Conservation (phyloP, 2,329 filamentous ascomycete species). For the Diplodia seriata region DNA sequence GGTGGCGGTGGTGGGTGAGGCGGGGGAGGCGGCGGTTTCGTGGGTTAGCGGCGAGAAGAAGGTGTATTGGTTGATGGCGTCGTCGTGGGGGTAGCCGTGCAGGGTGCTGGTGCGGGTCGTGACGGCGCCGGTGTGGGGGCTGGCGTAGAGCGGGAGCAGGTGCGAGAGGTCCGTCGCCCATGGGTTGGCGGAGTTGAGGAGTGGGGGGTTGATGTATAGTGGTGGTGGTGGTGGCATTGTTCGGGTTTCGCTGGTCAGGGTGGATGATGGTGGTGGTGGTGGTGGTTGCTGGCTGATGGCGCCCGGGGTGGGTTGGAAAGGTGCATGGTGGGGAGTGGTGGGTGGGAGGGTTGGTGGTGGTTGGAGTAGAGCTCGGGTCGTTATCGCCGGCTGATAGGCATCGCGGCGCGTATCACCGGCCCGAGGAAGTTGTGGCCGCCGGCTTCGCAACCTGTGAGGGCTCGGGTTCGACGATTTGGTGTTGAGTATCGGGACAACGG, state of each 20-base stretch:
- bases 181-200: constrained; percentile 77
- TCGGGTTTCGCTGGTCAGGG: not conserved
- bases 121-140: constrained; percentile 71
- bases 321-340: not conserved
- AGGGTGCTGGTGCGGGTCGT: constrained; percentile 75
- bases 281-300: not conserved
- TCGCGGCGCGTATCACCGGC: not conserved
- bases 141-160: constrained; percentile 66
- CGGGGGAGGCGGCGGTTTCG: constrained; percentile 33
- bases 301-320: not conserved
- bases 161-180: constrained; percentile 74
- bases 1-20: too few species aligned
- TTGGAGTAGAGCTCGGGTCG: not conserved
- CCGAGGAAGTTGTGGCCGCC: not conserved
- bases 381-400: not conserved
- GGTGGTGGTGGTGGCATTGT: constrained; percentile 33
- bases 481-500: too few species aligned
- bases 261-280: not conserved
- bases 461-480: too few species aligned
- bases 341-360: not conserved
- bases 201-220: constrained; percentile 65
- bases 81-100: constrained; percentile 68
- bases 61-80: constrained; percentile 66
- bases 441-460: too few species aligned
- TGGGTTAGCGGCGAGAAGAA: constrained; percentile 65